These are phyloP conservation scores for Cordyceps fumosorosea DNA, from an alignment of 2,329 filamentous ascomycete genomes.

Conservation along the genomic window DNA sequence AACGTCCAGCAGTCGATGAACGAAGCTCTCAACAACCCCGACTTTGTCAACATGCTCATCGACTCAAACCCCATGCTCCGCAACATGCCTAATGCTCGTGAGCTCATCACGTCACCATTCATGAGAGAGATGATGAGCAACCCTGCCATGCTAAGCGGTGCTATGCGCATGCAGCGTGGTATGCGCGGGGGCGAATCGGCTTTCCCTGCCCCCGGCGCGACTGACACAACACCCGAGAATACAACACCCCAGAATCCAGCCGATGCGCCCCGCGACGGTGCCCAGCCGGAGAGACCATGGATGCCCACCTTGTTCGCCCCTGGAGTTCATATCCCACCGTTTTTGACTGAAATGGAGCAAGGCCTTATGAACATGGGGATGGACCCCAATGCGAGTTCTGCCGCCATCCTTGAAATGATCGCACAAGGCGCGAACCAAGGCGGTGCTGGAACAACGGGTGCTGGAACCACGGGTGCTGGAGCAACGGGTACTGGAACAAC, in stretches of 20 bases:
- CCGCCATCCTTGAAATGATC: not conserved
- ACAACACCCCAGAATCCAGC: slow-evolving; percentile 38
- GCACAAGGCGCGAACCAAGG: slow-evolving; percentile 19
- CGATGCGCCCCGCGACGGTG: slow-evolving; percentile 26
- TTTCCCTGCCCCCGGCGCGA: slow-evolving; percentile 88
- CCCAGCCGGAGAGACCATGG: slow-evolving; percentile 8
- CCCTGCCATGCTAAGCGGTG: slow-evolving; percentile 74
- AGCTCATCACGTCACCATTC: slow-evolving; percentile 81
- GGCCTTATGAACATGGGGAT: slow-evolving; percentile 25
- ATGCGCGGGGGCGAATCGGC: slow-evolving; percentile 50
- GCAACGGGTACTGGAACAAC: slow-evolving; percentile 15
- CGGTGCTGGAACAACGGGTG: slow-evolving; percentile 12
- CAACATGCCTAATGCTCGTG: slow-evolving; percentile 66
- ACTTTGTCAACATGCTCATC: slow-evolving; percentile 90
- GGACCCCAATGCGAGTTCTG: slow-evolving; percentile 16
- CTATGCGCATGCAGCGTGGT: slow-evolving; percentile 74
- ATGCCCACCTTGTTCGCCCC: slow-evolving; percentile 31
- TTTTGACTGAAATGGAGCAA: slow-evolving; percentile 20
- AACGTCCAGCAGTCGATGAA: slow-evolving; percentile 83
- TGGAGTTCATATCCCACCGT: slow-evolving; percentile 15
- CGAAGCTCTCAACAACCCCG: slow-evolving; percentile 92
- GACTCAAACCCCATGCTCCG: slow-evolving; percentile 79
- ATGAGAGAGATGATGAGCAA: slow-evolving; percentile 92
- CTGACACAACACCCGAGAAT: slow-evolving; percentile 69
- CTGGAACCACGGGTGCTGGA: slow-evolving; percentile 5